Evolutionary conservation across 257 asterid genomes (phyloP), one percentile per base, ranked within the genome.

Genomic region (Orobanche coerulescens): DNA sequence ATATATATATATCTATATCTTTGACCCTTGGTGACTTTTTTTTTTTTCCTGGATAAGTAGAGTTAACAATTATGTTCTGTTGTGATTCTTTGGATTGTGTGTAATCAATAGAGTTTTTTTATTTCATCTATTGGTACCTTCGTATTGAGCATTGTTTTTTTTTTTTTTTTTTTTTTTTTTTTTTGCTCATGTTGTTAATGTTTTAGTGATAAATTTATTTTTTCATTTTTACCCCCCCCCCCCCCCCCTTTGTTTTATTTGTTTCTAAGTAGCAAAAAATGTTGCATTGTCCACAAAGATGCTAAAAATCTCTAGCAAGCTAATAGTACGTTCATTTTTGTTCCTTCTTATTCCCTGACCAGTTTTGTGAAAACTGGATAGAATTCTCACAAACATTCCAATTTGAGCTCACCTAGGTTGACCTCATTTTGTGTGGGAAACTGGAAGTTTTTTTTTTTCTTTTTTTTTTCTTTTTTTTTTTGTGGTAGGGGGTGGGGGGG

Each of bases 91-190:
- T 44, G 47, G 15, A 40, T 42, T 39, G 46, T 13, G 47, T 40
- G 5, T 12, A 1, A 39, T 39, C 2, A 0, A 8, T n/a, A 40
- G 2, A 8, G 24, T 15, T 15, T 15, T 44, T 19, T 39, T 39
- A 60, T 40, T 60, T 7, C 1, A 39, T 15, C 19, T 37, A 22
- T 2, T 25, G 13, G 24, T 33, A 0, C 26, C 36, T 19, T 30
- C 33, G n/a, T 24, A 23, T 16, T 52, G 22, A 12, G 28, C 69
- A 65, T 52, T 33, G 51, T 40, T 26, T 64, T 48, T 52, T 31
- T 3, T 16, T n/a, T 13, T 31, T 16, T 60, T 10, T 14, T 5
- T 47, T 40, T 14, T 49, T 68, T 6, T 16, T 1, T 48, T 11
- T 37, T 43, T 48, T 58, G 61, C 59, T 33, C 30, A 31, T 48